Percentiles rank a stretch among this genome's conserved stretches.
Evolutionary conservation across 2,329 filamentous ascomycete genomes (phyloP).

Genomic region (Zopfia rhizophila): DNA sequence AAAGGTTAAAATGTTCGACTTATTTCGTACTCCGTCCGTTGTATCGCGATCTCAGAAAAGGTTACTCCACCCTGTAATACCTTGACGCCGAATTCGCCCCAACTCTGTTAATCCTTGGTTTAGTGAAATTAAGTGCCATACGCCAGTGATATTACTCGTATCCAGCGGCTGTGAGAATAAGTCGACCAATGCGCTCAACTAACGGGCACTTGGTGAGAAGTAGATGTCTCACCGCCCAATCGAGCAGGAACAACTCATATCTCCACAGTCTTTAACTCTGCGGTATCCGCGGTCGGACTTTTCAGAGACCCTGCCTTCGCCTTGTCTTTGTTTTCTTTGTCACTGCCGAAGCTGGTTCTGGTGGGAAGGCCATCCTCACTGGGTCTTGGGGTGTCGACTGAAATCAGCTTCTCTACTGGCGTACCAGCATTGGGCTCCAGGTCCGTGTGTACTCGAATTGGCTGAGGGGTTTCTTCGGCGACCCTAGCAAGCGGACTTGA

Average conservation of each 20-base stretch:
- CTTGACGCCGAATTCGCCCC: slow-evolving; percentile 32
- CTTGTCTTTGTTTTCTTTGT: slow-evolving; percentile 51
- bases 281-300: slow-evolving; percentile 39
- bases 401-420: slow-evolving; percentile 54
- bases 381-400: slow-evolving; percentile 53
- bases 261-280: slow-evolving; percentile 61
- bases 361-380: slow-evolving; percentile 47
- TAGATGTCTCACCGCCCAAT: background rate
- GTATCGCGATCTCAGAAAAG: slow-evolving; percentile 27
- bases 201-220: background rate
- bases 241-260: slow-evolving; percentile 48
- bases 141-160: slow-evolving; percentile 30
- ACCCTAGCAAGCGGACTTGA: slow-evolving; percentile 79
- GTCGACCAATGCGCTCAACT: background rate
- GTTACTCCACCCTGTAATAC: slow-evolving; percentile 17
- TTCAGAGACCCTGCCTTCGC: slow-evolving; percentile 39
- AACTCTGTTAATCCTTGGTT: slow-evolving; percentile 26
- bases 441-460: slow-evolving; percentile 51
- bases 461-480: slow-evolving; percentile 69
- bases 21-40: slow-evolving; percentile 21
- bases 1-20: slow-evolving; percentile 14
- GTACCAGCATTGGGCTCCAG: slow-evolving; percentile 40
- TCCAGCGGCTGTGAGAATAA: slow-evolving; percentile 37
- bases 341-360: slow-evolving; percentile 48
- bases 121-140: slow-evolving; percentile 19